These are phyloP conservation scores for Microstegium vimineum DNA, from an alignment of 176 grass and related monocot genomes.

Conservation along the genomic window DNA sequence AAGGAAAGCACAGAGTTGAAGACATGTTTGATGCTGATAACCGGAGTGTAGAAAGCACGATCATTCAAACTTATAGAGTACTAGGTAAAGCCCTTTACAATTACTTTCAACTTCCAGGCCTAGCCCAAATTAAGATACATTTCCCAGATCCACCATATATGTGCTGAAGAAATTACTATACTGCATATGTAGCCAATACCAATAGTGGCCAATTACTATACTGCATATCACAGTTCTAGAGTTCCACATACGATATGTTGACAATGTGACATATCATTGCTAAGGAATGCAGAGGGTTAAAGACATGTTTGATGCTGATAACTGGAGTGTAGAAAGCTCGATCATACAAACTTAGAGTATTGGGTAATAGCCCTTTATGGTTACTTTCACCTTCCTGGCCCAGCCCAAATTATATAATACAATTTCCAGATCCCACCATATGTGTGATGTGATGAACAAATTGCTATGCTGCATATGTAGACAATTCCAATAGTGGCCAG, in stretches of 20 bases:
- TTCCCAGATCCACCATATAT: not conserved
- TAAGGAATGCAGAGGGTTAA: too few species aligned
- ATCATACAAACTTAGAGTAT: not conserved
- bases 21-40: not conserved
- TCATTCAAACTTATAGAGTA: not conserved
- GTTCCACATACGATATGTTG: too few species aligned
- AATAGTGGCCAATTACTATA: too few species aligned
- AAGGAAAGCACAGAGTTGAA: too few species aligned
- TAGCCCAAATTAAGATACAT: not conserved
- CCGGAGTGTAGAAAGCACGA: not conserved
- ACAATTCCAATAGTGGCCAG: not conserved
- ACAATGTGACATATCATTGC: too few species aligned
- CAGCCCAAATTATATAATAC: not conserved
- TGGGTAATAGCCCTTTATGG: not conserved
- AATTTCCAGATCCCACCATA: not conserved
- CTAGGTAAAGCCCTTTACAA: not conserved
- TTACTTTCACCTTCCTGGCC: not conserved
- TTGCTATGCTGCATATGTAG: not conserved
- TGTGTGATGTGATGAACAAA: not conserved
- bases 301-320: not conserved
- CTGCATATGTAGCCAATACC: not conserved
- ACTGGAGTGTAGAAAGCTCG: not conserved
- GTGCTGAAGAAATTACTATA: not conserved
- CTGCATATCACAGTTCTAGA: too few species aligned
- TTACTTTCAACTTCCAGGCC: not conserved